These are phyloP conservation scores for Yamadazyma triangularis DNA, from an alignment of 1,139 yeast species.

Conservation along the genomic window DNA sequence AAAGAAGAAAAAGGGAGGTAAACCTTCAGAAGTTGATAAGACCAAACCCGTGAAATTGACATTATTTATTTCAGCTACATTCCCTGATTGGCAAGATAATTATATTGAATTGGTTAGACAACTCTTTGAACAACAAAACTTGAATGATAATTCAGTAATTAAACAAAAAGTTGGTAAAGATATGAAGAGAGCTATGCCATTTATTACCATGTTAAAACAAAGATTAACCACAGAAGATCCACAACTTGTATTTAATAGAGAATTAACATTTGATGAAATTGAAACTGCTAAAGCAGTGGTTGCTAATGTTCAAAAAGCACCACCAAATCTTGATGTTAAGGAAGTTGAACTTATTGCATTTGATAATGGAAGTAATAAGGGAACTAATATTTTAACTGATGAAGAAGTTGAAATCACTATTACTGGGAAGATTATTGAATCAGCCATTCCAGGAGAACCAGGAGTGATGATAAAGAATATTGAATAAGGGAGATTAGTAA, in stretches of 20 bases:
- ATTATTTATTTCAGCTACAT: conserved; percentile 68
- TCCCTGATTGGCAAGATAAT: conserved; percentile 95
- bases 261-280: conserved; percentile 75
- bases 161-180: conserved; percentile 68
- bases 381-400: conserved; percentile 64
- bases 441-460: conserved; percentile 91
- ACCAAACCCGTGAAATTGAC: conserved; percentile 69
- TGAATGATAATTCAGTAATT: conserved; percentile 58
- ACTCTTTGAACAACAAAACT: conserved; percentile 58
- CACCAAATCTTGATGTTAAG: conserved; percentile 57
- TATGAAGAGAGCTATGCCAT: conserved; percentile 97
- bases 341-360: conserved; percentile 54
- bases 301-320: conserved; percentile 55
- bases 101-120: conserved; percentile 83
- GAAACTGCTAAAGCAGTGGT: conserved; percentile 59
- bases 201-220: conserved; percentile 78
- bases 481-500: too few relatives aligned
- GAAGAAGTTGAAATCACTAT: conserved; percentile 61
- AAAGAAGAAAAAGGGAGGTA: conserved; percentile 88
- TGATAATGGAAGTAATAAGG: conserved; percentile 57
- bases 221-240: conserved; percentile 69
- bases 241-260: conserved; percentile 78
- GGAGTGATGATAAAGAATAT: conserved; percentile 74
- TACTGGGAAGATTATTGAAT: conserved; percentile 67
- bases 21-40: conserved; percentile 66